A percentile compares a stretch with the other conserved stretches of the same genome.
phyloP scores from a whole-genome alignment of 441 rosid species.

The Arabidopsis hybrid region DNA sequence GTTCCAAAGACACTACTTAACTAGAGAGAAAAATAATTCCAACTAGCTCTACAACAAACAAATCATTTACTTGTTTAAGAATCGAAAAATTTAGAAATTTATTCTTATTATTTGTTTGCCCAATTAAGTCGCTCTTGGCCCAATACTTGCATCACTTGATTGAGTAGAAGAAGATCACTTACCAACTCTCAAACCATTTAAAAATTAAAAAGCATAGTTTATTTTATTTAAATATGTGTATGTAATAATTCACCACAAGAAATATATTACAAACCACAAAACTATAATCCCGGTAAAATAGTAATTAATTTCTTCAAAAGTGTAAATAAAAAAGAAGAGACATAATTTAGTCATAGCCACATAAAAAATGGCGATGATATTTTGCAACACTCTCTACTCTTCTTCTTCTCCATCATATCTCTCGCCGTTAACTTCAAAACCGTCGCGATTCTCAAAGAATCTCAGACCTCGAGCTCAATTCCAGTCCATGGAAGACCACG shows the following conservation, averaged over 20 bases:
- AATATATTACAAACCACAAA: neutral
- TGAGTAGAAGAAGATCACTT: slow-evolving; percentile 12
- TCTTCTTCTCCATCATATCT: slow-evolving; percentile 36
- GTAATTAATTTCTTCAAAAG: neutral
- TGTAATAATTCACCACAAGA: neutral
- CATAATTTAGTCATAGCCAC: slow-evolving; percentile 18
- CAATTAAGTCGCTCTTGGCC: slow-evolving; percentile 14
- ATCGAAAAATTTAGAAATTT: too few relatives aligned
- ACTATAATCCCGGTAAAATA: neutral
- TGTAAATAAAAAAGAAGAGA: slow-evolving; percentile 14
- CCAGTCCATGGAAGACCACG: slow-evolving; percentile 50
- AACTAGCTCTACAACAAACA: neutral
- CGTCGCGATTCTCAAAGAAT: slow-evolving; percentile 23
- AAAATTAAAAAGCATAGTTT: too few relatives aligned
- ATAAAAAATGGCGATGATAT: slow-evolving; percentile 53
- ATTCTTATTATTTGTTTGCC: neutral
- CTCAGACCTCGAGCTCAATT: slow-evolving; percentile 36
- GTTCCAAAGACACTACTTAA: neutral
- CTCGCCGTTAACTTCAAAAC: slow-evolving; percentile 31
- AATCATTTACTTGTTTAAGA: too few relatives aligned
- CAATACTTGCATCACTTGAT: slow-evolving; percentile 9
- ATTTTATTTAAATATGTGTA: too few relatives aligned
- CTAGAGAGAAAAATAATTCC: neutral
- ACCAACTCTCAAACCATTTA: neutral
- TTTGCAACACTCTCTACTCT: slow-evolving; percentile 35